A percentile compares a stretch with the other conserved stretches of the same genome.
These are phyloP conservation scores for Acer saccharum DNA, from an alignment of 345 rosid genomes.

Conservation along the genomic window DNA sequence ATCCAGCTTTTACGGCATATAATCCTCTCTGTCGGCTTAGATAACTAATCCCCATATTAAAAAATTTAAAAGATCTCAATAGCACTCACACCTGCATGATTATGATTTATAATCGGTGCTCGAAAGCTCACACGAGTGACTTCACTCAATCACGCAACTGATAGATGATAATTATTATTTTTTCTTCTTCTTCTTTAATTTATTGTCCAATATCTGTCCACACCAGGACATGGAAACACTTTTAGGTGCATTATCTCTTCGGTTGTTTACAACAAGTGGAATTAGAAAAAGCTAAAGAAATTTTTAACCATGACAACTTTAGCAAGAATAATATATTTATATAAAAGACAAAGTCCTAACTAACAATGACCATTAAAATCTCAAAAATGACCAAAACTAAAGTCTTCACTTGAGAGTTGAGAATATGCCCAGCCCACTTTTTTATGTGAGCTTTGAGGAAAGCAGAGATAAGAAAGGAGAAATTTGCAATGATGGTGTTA, in stretches of 20 bases:
- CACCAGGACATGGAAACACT: slow-evolving; percentile 45
- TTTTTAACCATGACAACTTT: slow-evolving; percentile 20
- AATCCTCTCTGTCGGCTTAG: slow-evolving; percentile 29
- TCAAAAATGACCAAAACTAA: slow-evolving; percentile 17
- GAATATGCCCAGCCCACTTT: slow-evolving; percentile 29
- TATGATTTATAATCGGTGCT: not conserved
- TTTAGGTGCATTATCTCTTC: slow-evolving; percentile 24
- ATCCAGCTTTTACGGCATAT: slow-evolving; percentile 40
- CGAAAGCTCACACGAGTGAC: slow-evolving; percentile 12
- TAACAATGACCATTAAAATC: slow-evolving; percentile 27
- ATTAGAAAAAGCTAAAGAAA: slow-evolving; percentile 9
- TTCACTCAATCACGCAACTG: slow-evolving; percentile 11
- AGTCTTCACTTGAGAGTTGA: not conserved
- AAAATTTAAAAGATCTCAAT: slow-evolving; percentile 18
- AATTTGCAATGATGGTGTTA: slow-evolving; percentile 39
- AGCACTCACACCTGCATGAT: slow-evolving; percentile 16
- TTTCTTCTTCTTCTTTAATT: too few relatives aligned
- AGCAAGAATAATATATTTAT: not conserved
- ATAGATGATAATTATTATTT: not conserved
- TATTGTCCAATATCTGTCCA: slow-evolving; percentile 7
- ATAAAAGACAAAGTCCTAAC: slow-evolving; percentile 26
- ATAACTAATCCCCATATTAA: not conserved
- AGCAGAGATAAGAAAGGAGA: slow-evolving; percentile 20
- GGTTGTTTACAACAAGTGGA: slow-evolving; percentile 21
- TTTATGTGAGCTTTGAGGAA: slow-evolving; percentile 27